Percentiles rank a stretch among this genome's conserved stretches.
Evolutionary conservation across 176 grass and related monocot species (phyloP).

Genomic region (Carex pumila): DNA sequence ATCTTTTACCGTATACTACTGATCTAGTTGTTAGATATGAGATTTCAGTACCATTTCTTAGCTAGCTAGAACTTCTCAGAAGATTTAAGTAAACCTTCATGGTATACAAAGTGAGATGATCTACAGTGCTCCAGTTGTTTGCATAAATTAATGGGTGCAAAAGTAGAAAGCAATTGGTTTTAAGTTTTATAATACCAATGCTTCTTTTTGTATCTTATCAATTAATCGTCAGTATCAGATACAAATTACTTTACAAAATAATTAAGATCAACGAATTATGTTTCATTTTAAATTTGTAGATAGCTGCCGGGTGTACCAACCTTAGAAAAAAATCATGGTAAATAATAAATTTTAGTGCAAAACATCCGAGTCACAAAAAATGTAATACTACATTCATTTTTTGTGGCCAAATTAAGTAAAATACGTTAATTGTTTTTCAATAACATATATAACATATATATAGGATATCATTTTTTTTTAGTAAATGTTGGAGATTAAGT

Average conservation of each 20-base stretch:
- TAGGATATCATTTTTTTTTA: too few species aligned
- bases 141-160: background rate
- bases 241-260: background rate
- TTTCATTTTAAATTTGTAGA: background rate
- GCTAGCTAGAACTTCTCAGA: background rate
- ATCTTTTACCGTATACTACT: background rate
- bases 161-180: background rate
- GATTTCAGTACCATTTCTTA: background rate
- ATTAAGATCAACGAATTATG: background rate
- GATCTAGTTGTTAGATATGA: background rate
- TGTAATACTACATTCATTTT: background rate
- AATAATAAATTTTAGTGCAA: background rate
- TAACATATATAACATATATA: too few species aligned
- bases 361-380: background rate
- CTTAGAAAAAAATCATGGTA: background rate
- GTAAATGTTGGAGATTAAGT: too few species aligned
- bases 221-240: background rate
- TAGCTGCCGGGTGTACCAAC: background rate
- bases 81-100: background rate
- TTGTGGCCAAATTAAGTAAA: too few species aligned
- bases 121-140: background rate
- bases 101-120: background rate
- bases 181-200: background rate
- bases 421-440: too few species aligned
- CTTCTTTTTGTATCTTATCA: background rate